Evolutionary conservation across 495 filamentous ascomycete species (phyloP), one percentile per base, ranked within the genome.

Genomic region (Hyaloscypha hepaticicola): DNA sequence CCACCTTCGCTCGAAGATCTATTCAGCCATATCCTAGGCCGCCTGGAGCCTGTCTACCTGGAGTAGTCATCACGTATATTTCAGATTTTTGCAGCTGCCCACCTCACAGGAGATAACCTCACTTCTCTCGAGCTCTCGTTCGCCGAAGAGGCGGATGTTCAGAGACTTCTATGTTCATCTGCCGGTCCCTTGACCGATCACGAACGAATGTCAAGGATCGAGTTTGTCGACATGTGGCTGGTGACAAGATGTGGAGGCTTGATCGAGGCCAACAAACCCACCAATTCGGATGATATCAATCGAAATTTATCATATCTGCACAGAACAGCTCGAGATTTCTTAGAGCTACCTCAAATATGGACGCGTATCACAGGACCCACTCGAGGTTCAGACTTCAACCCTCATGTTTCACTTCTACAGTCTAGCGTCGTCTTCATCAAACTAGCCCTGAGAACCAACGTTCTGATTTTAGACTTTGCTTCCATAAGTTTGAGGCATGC

Each of bases 31-130:
- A 63, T 57, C 16, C 28, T 63, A 5, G n/a, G 28, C n/a, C 51
- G 28, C 29, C 51, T 41, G 14, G 27, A 53, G 26, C 61, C 52
- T 8, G 22, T 61, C 12, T 66, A 66, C 49, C 22, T 34, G 28
- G 50, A 64, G 19, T 25, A 67, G 21, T 41, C 65, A 21, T 51
- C 60, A 3, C 50, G 27, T 6, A 60, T 58, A 21, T 55, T 67
- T 38, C 51, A 57, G 53, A 57, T 57, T 9, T 57, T 57, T 26
- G 25, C 27, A 24, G 19, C 25, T 28, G 12, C 53, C 19, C 12
- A 1, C 11, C 2, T 5, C 2, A 5, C 8, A 5, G 21, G 6
- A 3, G 8, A 33, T 9, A 7, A 6, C 0, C 21, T 57, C 9
- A 57, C 53, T 6, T 21, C 26, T 57, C 53, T 57, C 19, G 1